Evolutionary conservation across 208 protist genomes (phyloP).

Genomic region (Trypanosoma lewisi): DNA sequence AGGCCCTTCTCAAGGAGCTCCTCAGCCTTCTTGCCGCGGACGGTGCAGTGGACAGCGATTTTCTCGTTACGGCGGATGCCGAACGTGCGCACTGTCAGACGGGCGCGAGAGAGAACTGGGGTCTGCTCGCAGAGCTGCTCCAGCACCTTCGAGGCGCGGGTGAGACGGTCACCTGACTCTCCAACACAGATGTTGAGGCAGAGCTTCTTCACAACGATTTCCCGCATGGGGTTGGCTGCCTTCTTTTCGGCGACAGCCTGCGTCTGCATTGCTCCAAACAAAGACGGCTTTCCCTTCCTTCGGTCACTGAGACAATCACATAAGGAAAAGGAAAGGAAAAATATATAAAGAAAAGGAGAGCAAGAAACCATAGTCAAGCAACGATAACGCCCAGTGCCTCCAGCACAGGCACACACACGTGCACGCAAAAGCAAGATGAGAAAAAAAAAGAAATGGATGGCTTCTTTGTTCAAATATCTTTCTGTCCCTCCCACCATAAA

Average conservation of each 20-base stretch:
- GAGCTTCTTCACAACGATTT: constrained; percentile 98
- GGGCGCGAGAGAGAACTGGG: constrained; percentile 96
- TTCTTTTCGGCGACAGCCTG: constrained; percentile 69
- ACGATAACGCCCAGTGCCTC: too few species aligned
- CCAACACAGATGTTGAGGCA: constrained; percentile 99
- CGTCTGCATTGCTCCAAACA: constrained; percentile 18
- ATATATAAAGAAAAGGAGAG: too few species aligned
- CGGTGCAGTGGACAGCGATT: constrained; percentile 98
- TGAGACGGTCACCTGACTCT: constrained; percentile 98
- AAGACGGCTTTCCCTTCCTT: constrained; percentile 20
- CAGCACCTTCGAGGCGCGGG: constrained; percentile 98
- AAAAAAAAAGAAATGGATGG: constrained; percentile 19
- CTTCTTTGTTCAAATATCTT: too few species aligned
- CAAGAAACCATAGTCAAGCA: too few species aligned
- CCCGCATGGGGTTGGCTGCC: constrained; percentile 95
- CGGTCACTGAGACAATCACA: too few species aligned
- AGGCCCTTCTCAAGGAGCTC: constrained; percentile 99
- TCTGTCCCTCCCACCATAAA: too few species aligned
- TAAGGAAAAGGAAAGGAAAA: too few species aligned
- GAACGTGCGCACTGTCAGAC: constrained; percentile 99
- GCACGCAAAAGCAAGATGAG: constrained; percentile 9
- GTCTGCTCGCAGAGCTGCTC: constrained; percentile 98
- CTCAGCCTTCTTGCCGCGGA: constrained; percentile 99
- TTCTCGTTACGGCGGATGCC: constrained; percentile 99
- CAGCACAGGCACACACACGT: too few species aligned